A percentile compares a stretch with the other conserved stretches of the same genome.
Evolutionary conservation across 345 rosid genomes (phyloP).

Genomic region (Gynandropsis gynandra): DNA sequence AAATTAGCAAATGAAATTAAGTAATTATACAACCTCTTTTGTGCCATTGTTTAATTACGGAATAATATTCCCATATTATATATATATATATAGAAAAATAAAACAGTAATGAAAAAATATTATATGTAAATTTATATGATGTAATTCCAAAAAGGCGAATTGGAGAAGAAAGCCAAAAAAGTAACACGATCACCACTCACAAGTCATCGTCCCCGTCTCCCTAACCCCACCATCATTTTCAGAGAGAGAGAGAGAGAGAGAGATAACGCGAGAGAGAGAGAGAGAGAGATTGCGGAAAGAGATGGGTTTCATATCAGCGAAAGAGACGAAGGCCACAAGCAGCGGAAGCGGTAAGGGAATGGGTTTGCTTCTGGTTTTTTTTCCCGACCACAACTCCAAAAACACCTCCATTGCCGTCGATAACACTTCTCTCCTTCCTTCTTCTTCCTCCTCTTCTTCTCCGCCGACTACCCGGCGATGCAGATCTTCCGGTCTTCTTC

Average conservation of each 20-base stretch:
- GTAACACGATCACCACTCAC: no score
- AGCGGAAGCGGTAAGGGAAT: constrained; percentile 28
- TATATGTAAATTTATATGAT: no score
- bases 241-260: constrained; percentile 4
- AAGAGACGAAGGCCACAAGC: constrained; percentile 22
- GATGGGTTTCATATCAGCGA: constrained; percentile 27
- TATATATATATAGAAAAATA: no score
- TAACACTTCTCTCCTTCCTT: constrained; percentile 2
- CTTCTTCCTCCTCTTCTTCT: constrained; percentile 16
- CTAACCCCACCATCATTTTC: not conserved
- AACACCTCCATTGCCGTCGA: not conserved
- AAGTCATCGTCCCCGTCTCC: no score
- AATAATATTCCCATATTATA: no score
- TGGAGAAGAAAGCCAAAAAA: no score
- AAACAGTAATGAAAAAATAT: no score
- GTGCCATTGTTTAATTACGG: no score
- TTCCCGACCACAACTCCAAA: constrained; percentile 41
- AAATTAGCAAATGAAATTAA: no score
- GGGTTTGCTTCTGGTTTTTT: constrained; percentile 75
- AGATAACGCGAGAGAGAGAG: no score
- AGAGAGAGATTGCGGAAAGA: constrained; percentile 8
- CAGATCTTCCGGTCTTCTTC: constrained; percentile 35
- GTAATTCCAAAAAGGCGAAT: no score
- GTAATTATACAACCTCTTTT: no score
- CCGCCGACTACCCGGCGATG: constrained; percentile 32